These are phyloP conservation scores for Spencermartinsiella europaea DNA, from an alignment of 805 yeast species.

Conservation along the genomic window DNA sequence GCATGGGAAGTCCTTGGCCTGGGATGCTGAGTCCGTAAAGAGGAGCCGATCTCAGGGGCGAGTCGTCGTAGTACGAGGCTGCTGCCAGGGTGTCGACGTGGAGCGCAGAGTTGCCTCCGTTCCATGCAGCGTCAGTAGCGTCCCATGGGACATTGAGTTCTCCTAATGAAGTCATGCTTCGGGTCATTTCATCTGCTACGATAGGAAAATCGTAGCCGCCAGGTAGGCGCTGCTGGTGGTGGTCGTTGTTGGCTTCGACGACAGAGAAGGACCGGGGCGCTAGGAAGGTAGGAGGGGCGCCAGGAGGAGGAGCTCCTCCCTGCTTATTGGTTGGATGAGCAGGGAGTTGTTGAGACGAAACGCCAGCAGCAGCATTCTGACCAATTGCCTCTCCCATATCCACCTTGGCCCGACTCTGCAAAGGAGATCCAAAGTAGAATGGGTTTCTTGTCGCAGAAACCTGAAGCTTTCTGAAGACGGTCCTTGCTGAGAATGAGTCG, in stretches of 20 bases:
- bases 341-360: no score
- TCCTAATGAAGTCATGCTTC: conserved; percentile 24
- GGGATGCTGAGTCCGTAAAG: background rate
- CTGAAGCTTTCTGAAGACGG: conserved; percentile 31
- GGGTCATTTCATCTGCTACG: conserved; percentile 19
- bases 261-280: conserved; percentile 22
- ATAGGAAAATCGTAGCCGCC: conserved; percentile 7
- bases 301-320: background rate
- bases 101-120: background rate
- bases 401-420: background rate
- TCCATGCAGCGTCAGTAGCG: conserved; percentile 7
- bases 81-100: background rate
- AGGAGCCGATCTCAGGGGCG: conserved; percentile 2
- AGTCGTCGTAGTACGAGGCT: background rate
- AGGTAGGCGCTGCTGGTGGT: conserved; percentile 4
- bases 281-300: conserved; percentile 6
- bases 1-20: background rate
- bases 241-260: conserved; percentile 11
- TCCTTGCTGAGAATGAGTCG: conserved; percentile 33
- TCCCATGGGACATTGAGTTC: background rate
- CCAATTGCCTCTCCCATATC: background rate
- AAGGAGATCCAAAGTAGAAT: conserved; percentile 4
- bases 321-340: background rate
- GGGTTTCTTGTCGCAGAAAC: background rate
- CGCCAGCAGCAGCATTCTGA: background rate